phyloP scores from a whole-genome alignment of 345 rosid species.

The Nephelium lappaceum region DNA sequence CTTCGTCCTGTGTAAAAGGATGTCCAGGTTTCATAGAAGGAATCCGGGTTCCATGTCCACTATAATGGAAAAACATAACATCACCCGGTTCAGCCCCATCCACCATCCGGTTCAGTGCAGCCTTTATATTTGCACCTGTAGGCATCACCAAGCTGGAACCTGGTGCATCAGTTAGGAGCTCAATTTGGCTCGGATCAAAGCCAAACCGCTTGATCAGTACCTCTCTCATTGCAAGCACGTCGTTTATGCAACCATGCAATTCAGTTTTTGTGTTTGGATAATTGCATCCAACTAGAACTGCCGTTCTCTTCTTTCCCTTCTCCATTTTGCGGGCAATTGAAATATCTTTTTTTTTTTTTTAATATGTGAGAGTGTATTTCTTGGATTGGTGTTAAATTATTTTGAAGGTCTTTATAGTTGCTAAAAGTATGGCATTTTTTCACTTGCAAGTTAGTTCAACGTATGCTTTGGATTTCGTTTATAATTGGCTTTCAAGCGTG shows the following conservation, averaged over 20 bases:
- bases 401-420: not conserved
- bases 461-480: not conserved
- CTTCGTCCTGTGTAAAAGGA: not conserved
- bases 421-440: not conserved
- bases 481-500: conserved; percentile 23
- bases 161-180: conserved; percentile 59
- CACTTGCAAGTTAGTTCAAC: not conserved
- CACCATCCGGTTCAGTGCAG: conserved; percentile 64
- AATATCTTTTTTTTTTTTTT: too few relatives aligned
- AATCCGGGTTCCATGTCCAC: not conserved
- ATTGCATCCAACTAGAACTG: conserved; percentile 82
- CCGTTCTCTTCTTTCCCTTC: conserved; percentile 50
- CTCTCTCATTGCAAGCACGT: conserved; percentile 61
- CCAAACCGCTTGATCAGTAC: conserved; percentile 53
- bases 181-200: conserved; percentile 44
- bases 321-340: conserved; percentile 28
- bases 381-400: too few relatives aligned
- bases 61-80: conserved; percentile 46
- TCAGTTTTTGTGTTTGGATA: conserved; percentile 65
- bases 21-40: not conserved
- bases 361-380: too few relatives aligned
- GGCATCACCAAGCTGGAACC: conserved; percentile 48
- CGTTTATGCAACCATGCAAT: conserved; percentile 82
- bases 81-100: conserved; percentile 58
- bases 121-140: conserved; percentile 67